Evolutionary conservation across 2,329 filamentous ascomycete genomes (phyloP), one percentile per base, ranked within the genome.

Genomic region (Penicillium paneum): DNA sequence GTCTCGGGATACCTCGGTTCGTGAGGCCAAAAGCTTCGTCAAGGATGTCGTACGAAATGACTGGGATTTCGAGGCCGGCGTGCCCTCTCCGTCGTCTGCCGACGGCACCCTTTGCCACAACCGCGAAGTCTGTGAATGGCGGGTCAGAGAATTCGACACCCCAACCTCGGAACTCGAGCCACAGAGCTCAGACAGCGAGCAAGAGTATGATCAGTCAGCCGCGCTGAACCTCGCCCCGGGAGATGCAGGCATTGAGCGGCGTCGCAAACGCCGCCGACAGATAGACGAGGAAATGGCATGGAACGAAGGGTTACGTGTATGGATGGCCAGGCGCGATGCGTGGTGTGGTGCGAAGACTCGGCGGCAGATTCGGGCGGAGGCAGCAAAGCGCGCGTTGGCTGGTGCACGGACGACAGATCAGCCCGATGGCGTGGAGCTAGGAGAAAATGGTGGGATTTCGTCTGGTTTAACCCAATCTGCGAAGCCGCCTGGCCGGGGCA

Each of bases 221-320:
- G 54, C 55, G 8, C 17, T 21, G 40, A 43, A 19, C 66, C 73
- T 50, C 67, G 70, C 4, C 73, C 75, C 54, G 64, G 67, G 24
- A 74, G 76, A 57, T 72, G 76, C 76, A 17, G 69, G 77, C 4
- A 68, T 78, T 5, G 79, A 80, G 41, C 80, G 81, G 53, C 81
- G 79, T 56, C 78, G 83, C 34, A 81, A 79, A 58, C 78, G 83
- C 39, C 79, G 85, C 51, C 81, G 79, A 62, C 81, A 78, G 45
- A 68, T 83, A 46, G 81, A 83, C 57, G 83, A 85, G 52, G 87
- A 90, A 75, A 82, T 85, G 75, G 71, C 77, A 29, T 95, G 89
- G 86, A 97, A 97, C 65, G 79, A 87, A 35, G 93, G 93, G 0
- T 71, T 97, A 53, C 82, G 85, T n/a, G 88, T 88, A 69, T 97